These are phyloP conservation scores for Phytophthora sp. DNA, from an alignment of 352 stramenopile genomes.

Conservation along the genomic window DNA sequence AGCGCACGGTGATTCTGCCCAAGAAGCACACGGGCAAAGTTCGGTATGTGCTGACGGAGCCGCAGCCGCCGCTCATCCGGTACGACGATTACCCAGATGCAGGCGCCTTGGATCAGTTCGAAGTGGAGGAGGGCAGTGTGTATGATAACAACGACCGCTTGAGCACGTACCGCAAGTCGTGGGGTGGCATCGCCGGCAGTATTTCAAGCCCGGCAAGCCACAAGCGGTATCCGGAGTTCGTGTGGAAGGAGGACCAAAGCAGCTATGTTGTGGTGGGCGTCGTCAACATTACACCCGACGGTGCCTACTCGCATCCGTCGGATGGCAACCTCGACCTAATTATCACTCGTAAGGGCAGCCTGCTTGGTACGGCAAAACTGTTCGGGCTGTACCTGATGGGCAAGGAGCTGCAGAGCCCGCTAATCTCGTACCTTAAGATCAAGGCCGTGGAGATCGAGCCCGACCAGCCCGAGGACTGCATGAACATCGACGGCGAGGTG, in stretches of 20 bases:
- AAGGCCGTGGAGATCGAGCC: slow-evolving; percentile 77
- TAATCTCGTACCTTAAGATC: slow-evolving; percentile 83
- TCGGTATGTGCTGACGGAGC: slow-evolving; percentile 72
- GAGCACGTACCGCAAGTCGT: slow-evolving; percentile 69
- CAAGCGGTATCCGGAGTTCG: slow-evolving; percentile 60
- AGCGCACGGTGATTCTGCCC: slow-evolving; percentile 59
- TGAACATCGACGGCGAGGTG: slow-evolving; percentile 88
- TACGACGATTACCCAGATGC: slow-evolving; percentile 84
- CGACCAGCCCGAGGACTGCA: slow-evolving; percentile 63
- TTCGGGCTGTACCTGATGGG: slow-evolving; percentile 72
- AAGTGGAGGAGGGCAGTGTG: slow-evolving; percentile 82
- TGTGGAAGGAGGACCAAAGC: slow-evolving; percentile 72
- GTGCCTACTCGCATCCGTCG: slow-evolving; percentile 74
- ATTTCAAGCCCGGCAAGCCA: slow-evolving; percentile 68
- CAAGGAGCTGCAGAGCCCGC: slow-evolving; percentile 69
- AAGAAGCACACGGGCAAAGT: slow-evolving; percentile 73
- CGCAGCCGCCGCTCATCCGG: slow-evolving; percentile 58
- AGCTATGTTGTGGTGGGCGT: slow-evolving; percentile 74
- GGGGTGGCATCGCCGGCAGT: slow-evolving; percentile 55
- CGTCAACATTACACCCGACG: slow-evolving; percentile 77
- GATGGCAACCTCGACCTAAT: slow-evolving; percentile 84
- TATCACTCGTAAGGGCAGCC: slow-evolving; percentile 68
- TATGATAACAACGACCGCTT: slow-evolving; percentile 68
- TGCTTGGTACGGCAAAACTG: slow-evolving; percentile 53
- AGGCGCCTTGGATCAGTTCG: slow-evolving; percentile 81